These are phyloP conservation scores for Fusarium fracticaudum DNA, from an alignment of 2,329 filamentous ascomycete species.

Conservation along the genomic window DNA sequence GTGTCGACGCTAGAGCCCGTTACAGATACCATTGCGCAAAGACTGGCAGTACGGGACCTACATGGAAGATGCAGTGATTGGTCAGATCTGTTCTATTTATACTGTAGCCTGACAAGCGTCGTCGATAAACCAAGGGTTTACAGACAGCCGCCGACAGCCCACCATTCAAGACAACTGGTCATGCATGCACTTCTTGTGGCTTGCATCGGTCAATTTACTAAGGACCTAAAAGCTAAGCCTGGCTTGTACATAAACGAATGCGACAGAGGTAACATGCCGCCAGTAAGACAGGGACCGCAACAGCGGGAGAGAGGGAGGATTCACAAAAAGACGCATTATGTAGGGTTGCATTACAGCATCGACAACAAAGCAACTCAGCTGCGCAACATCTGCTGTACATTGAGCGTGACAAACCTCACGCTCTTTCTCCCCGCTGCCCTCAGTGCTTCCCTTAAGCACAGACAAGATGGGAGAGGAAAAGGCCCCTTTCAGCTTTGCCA, in stretches of 20 bases:
- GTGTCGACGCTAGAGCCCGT: background rate
- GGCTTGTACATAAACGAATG: slow-evolving; percentile 6
- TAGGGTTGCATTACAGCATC: slow-evolving; percentile 28
- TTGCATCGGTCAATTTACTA: slow-evolving; percentile 1
- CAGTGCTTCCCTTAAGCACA: background rate
- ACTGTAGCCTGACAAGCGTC: background rate
- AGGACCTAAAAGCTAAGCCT: background rate
- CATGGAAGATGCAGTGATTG: background rate
- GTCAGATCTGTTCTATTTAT: background rate
- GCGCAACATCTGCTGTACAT: background rate
- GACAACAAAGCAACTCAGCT: slow-evolving; percentile 6
- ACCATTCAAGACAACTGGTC: background rate
- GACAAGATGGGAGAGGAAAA: background rate
- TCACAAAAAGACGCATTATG: background rate
- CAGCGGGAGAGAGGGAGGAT: background rate
- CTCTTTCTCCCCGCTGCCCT: background rate
- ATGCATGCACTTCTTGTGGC: slow-evolving; percentile 7
- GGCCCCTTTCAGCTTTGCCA: background rate
- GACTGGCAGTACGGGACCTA: background rate
- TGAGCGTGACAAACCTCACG: background rate
- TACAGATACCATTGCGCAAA: slow-evolving; percentile 1
- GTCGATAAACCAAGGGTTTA: background rate
- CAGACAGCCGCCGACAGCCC: background rate
- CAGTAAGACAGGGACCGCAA: background rate
- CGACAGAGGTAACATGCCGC: slow-evolving; percentile 8